These are phyloP conservation scores for Fusarium sp. DNA, from an alignment of 2,329 filamentous ascomycete genomes.

Conservation along the genomic window DNA sequence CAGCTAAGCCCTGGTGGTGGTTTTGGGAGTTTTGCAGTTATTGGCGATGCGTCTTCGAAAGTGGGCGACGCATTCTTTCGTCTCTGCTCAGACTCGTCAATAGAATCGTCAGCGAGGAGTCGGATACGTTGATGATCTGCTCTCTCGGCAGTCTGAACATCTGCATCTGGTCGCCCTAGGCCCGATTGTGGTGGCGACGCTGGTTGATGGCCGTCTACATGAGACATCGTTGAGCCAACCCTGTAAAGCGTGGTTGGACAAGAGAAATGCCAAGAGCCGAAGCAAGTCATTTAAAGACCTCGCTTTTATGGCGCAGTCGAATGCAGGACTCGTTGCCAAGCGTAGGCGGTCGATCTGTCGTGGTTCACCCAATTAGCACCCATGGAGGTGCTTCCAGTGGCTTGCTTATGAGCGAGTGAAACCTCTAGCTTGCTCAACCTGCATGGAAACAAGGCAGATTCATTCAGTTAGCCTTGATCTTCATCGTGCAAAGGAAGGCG, in stretches of 20 bases:
- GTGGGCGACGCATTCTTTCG: not conserved
- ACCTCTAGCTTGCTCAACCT: not conserved
- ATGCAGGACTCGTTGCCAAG: not conserved
- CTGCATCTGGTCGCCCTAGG: not conserved
- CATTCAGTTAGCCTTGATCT: not conserved
- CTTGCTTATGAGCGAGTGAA: not conserved
- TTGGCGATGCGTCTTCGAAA: not conserved
- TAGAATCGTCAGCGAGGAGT: not conserved
- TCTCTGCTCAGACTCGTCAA: not conserved
- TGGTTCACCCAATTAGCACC: not conserved
- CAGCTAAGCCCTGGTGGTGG: not conserved
- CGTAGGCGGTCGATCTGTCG: not conserved
- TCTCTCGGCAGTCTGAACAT: not conserved
- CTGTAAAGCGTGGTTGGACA: too few species aligned
- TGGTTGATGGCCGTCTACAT: not conserved
- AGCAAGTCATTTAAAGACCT: not conserved
- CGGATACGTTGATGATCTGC: not conserved
- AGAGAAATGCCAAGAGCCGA: not conserved
- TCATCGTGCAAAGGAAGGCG: not conserved
- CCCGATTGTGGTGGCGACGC: not conserved
- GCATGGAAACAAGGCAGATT: not conserved
- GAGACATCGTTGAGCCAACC: not conserved
- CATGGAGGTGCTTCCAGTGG: not conserved
- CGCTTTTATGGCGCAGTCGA: not conserved
- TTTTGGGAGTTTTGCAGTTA: not conserved